These are phyloP conservation scores for Cymbopogon citratus DNA, from an alignment of 176 grass and related monocot genomes.

Conservation along the genomic window DNA sequence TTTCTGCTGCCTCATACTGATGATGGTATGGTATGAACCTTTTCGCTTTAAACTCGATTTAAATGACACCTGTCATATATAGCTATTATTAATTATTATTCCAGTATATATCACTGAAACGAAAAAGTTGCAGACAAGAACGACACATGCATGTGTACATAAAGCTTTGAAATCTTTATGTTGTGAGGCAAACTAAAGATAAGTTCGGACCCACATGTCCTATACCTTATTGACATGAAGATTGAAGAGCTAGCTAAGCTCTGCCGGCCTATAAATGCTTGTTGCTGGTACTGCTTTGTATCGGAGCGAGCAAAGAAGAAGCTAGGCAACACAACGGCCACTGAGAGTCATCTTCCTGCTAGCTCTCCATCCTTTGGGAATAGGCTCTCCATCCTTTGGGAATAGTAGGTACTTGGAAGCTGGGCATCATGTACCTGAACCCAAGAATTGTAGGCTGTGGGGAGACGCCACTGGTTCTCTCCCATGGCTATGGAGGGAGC, in stretches of 20 bases:
- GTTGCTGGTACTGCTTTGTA: not conserved
- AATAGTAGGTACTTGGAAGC: too few species aligned
- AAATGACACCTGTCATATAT: not conserved
- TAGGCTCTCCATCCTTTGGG: too few species aligned
- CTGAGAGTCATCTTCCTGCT: not conserved
- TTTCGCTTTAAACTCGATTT: not conserved
- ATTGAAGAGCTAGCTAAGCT: not conserved
- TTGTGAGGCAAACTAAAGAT: not conserved
- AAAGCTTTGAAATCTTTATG: not conserved
- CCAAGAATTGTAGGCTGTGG: constrained; percentile 50
- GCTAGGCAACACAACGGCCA: not conserved
- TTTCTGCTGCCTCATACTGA: not conserved
- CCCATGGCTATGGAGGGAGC: constrained; percentile 69
- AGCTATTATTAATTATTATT: not conserved
- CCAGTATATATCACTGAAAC: not conserved
- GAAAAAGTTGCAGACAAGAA: not conserved
- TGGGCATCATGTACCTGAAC: constrained; percentile 40
- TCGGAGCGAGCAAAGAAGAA: not conserved
- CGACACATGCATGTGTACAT: not conserved
- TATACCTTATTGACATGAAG: not conserved
- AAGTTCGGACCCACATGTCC: not conserved
- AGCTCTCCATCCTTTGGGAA: too few species aligned
- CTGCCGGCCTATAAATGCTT: constrained; percentile 37
- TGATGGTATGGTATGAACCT: not conserved
- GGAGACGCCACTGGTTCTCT: constrained; percentile 57